Conservation (phyloP, 2,329 filamentous ascomycete species). For the Beauveria varroae region DNA sequence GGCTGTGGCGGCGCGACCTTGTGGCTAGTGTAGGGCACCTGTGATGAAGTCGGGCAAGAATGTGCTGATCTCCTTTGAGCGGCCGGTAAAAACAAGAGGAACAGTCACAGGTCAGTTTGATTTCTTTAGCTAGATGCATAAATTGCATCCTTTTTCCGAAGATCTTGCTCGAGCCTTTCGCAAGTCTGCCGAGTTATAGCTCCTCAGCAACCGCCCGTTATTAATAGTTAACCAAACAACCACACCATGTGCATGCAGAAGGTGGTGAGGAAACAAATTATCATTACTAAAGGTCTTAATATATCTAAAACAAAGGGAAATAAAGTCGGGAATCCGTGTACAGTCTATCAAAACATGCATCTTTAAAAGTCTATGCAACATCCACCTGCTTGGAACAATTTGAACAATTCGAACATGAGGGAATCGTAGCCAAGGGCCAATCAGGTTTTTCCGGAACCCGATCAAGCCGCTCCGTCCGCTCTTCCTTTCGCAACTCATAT, state of each 20-base stretch:
- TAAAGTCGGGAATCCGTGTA: not conserved
- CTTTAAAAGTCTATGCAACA: not conserved
- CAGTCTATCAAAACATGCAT: not conserved
- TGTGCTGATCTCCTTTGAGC: too few relatives aligned
- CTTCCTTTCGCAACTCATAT: not conserved
- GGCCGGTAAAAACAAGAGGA: not conserved
- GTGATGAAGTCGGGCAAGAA: too few relatives aligned
- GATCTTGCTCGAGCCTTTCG: too few relatives aligned
- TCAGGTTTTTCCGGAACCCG: not conserved
- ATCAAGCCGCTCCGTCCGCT: not conserved
- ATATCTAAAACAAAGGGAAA: not conserved
- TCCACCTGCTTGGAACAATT: not conserved
- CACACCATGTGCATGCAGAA: too few relatives aligned
- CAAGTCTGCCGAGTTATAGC: too few relatives aligned
- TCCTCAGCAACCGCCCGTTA: too few relatives aligned
- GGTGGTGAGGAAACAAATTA: too few relatives aligned
- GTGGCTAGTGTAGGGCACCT: not conserved
- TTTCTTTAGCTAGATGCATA: too few relatives aligned
- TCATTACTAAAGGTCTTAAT: too few relatives aligned
- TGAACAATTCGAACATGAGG: not conserved
- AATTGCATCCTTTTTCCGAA: rapidly evolving
- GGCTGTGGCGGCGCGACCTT: not conserved
- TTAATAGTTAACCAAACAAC: too few relatives aligned
- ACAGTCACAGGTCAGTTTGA: not conserved
- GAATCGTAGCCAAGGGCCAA: not conserved